Evolutionary conservation across 2,329 filamentous ascomycete genomes (phyloP), one percentile per base, ranked within the genome.

Genomic region (Nakataea oryzae): DNA sequence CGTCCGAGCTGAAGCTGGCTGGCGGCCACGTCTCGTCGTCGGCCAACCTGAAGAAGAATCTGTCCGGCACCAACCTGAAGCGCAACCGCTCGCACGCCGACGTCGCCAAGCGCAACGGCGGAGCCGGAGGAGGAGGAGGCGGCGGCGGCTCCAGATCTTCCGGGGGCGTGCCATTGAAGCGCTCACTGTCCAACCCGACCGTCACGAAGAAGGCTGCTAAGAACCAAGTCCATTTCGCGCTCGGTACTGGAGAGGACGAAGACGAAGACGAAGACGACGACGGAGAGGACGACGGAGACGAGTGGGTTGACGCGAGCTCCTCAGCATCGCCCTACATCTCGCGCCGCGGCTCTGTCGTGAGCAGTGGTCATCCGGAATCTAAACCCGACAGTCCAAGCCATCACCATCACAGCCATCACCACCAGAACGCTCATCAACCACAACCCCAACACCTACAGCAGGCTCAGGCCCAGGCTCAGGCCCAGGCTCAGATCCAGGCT

Each of bases 281-380:
- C 57, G 72, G 72, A 55, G 72, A 72, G 34, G 73, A 75, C 55
- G 71, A 71, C 54, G 80, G 83, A 61, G 83, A 85, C 77, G 85
- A 85, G 74, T 88, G 86, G 86, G 83, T 87, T 55, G 86, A 88
- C 72, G 84, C 85, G 63, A 87, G 84, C 72, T 79, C 78, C 58
- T 86, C 83, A 62, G 85, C 84, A 60, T 86, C 84, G 13, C 85
- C 85, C 5, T 81, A 84, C 64, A 73, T 82, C 57, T 81, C 80
- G 14, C 73, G 80, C 63, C 75, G 77, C 68, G 71, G 78, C 29
- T 84, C 81, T 2, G 72, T 81, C 34, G 77, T 78, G 63, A 78
- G 78, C 71, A 80, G 78, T 66, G 78, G 74, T 26, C 79, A 79
- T n/a, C 41, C 41, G 41, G 41, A 50, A 50, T 50, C 41, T 17